These are phyloP conservation scores for Boletus sensibilis DNA, from an alignment of 768 basidiomycete genomes.

Conservation along the genomic window DNA sequence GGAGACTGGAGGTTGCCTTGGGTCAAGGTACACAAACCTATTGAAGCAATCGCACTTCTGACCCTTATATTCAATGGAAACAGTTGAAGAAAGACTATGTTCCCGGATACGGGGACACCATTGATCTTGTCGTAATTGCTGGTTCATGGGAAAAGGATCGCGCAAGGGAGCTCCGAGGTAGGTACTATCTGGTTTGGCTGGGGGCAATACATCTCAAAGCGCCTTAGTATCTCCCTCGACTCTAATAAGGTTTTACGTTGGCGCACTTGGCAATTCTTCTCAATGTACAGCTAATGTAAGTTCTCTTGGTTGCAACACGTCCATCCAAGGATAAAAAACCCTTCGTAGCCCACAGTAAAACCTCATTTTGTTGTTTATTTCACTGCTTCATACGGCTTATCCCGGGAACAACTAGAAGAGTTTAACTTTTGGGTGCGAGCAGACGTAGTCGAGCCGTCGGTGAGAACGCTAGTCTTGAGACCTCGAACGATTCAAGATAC, in stretches of 20 bases:
- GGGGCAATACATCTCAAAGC: background rate
- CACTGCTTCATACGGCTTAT: slow-evolving; percentile 72
- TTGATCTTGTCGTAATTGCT: slow-evolving; percentile 77
- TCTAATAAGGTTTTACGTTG: slow-evolving; percentile 81
- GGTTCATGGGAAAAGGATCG: slow-evolving; percentile 80
- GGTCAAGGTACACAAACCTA: slow-evolving; percentile 58
- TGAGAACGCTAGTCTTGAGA: slow-evolving; percentile 2
- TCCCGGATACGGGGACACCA: slow-evolving; percentile 73
- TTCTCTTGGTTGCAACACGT: background rate
- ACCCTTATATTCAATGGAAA: background rate
- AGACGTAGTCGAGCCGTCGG: slow-evolving; percentile 26
- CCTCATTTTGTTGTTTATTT: slow-evolving; percentile 77
- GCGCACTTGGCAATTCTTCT: slow-evolving; percentile 53
- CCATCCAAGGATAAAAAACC: background rate
- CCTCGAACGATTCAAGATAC: background rate
- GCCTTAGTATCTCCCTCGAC: slow-evolving; percentile 62
- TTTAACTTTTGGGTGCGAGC: slow-evolving; percentile 61
- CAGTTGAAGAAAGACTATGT: slow-evolving; percentile 87
- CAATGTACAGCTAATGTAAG: slow-evolving; percentile 42
- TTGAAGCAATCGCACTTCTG: slow-evolving; percentile 13
- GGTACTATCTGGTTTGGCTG: slow-evolving; percentile 3
- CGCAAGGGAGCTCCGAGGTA: slow-evolving; percentile 74
- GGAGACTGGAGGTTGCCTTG: slow-evolving; percentile 65
- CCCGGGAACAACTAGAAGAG: slow-evolving; percentile 64
- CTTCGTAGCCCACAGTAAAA: slow-evolving; percentile 37